phyloP scores from a whole-genome alignment of 306 rosid species.

The Vicia villosa region DNA sequence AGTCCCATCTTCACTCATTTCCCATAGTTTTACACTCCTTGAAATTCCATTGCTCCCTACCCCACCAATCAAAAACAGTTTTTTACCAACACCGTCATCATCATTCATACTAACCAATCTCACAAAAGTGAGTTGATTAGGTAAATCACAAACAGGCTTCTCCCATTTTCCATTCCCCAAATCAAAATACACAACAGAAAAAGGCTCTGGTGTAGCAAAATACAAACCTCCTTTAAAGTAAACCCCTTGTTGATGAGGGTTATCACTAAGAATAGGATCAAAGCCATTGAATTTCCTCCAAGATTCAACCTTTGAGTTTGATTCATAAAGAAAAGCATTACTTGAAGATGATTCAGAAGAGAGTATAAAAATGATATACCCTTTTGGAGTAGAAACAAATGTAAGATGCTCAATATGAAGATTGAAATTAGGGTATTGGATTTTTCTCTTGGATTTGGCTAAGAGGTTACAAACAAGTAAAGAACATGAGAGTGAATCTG shows the following conservation, averaged over 20 bases:
- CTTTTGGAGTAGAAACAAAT: slow-evolving; percentile 57
- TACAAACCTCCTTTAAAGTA: slow-evolving; percentile 52
- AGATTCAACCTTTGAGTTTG: slow-evolving; percentile 37
- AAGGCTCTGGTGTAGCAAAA: slow-evolving; percentile 71
- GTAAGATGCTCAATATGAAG: slow-evolving; percentile 61
- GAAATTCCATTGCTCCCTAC: slow-evolving; percentile 80
- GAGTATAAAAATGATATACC: slow-evolving; percentile 58
- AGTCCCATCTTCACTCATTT: slow-evolving; percentile 42
- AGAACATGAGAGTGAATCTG: slow-evolving; percentile 50
- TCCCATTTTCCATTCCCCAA: slow-evolving; percentile 67
- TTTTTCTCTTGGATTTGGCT: slow-evolving; percentile 56
- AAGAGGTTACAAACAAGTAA: slow-evolving; percentile 67
- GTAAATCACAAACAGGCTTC: slow-evolving; percentile 43
- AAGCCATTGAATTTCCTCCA: slow-evolving; percentile 57
- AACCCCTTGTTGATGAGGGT: slow-evolving; percentile 62
- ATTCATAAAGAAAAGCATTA: slow-evolving; percentile 51
- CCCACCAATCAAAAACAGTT: slow-evolving; percentile 74
- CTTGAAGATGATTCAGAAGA: slow-evolving; percentile 48
- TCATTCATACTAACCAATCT: slow-evolving; percentile 53
- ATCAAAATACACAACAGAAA: slow-evolving; percentile 62
- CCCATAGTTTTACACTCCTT: slow-evolving; percentile 75
- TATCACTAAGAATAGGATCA: slow-evolving; percentile 47
- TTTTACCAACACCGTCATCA: slow-evolving; percentile 41
- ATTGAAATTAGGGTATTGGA: slow-evolving; percentile 56
- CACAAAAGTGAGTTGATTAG: slow-evolving; percentile 57